These are phyloP conservation scores for Tillandsia fasciculata DNA, from an alignment of 176 grass and related monocot species.

Conservation along the genomic window DNA sequence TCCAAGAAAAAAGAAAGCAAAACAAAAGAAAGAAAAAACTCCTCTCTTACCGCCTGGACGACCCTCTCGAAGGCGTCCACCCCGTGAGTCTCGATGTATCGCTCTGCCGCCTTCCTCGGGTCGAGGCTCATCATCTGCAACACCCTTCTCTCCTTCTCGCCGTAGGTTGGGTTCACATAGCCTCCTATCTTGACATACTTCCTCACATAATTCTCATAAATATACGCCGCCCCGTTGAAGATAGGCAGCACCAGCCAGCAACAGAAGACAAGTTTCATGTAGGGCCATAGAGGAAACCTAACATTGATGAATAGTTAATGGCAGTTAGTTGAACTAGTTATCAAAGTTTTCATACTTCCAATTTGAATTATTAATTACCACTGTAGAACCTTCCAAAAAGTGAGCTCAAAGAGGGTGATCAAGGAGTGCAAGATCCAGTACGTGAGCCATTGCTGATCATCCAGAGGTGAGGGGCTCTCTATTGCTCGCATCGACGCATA, in stretches of 20 bases:
- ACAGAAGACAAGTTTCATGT: slow-evolving; percentile 89
- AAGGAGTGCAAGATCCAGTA: slow-evolving; percentile 95
- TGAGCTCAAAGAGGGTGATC: slow-evolving; percentile 86
- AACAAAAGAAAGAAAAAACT: neutral
- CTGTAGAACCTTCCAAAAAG: slow-evolving; percentile 67
- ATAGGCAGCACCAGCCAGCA: slow-evolving; percentile 92
- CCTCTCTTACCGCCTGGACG: slow-evolving; percentile 48
- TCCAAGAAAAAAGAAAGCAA: neutral
- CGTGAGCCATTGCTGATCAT: slow-evolving; percentile 98
- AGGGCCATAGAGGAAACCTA: slow-evolving; percentile 85
- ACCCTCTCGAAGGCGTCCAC: slow-evolving; percentile 67
- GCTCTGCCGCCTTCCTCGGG: slow-evolving; percentile 67
- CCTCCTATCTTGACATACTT: slow-evolving; percentile 77
- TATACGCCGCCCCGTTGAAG: slow-evolving; percentile 94
- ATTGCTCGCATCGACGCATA: slow-evolving; percentile 93
- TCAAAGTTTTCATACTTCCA: neutral
- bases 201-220: slow-evolving; percentile 68
- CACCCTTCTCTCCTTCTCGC: slow-evolving; percentile 54
- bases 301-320: neutral
- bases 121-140: slow-evolving; percentile 95
- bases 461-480: slow-evolving; percentile 72
- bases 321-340: neutral
- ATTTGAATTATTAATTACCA: slow-evolving; percentile 32
- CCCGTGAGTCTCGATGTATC: slow-evolving; percentile 64
- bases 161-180: slow-evolving; percentile 55